phyloP scores from a whole-genome alignment of 768 basidiomycete species.

The Kwoniella pini region DNA sequence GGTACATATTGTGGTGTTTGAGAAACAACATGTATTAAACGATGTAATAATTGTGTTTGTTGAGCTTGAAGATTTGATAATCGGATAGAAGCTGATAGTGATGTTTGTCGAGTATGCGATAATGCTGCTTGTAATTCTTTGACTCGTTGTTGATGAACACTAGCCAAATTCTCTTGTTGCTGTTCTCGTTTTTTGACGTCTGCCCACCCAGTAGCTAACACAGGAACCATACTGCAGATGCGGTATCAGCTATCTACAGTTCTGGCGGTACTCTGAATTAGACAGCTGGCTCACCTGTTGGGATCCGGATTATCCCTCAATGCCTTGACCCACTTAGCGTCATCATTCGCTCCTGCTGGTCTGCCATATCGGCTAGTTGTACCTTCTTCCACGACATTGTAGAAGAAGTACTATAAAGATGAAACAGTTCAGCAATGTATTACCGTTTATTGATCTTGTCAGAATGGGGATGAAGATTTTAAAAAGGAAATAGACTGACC shows the following conservation, averaged over 20 bases:
- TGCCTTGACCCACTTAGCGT: slow-evolving; percentile 50
- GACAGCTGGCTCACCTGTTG: slow-evolving; percentile 33
- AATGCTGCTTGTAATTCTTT: slow-evolving; percentile 32
- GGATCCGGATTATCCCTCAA: slow-evolving; percentile 53
- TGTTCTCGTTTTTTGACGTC: slow-evolving; percentile 52
- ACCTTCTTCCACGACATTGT: slow-evolving; percentile 50
- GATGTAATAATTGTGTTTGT: slow-evolving; percentile 43
- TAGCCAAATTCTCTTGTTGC: slow-evolving; percentile 47
- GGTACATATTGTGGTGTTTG: slow-evolving; percentile 48
- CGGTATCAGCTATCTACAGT: neutral
- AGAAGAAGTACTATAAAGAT: slow-evolving; percentile 48
- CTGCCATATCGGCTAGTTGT: slow-evolving; percentile 47
- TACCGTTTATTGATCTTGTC: too few relatives aligned
- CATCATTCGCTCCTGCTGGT: slow-evolving; percentile 47
- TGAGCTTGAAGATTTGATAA: slow-evolving; percentile 40
- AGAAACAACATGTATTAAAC: slow-evolving; percentile 44
- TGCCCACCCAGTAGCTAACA: slow-evolving; percentile 47
- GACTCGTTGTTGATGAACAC: slow-evolving; percentile 47
- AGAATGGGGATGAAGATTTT: too few relatives aligned
- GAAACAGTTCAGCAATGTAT: neutral
- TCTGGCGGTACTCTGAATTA: too few relatives aligned
- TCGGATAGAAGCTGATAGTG: slow-evolving; percentile 39
- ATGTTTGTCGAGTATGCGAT: slow-evolving; percentile 35
- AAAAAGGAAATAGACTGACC: too few relatives aligned
- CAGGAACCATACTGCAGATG: slow-evolving; percentile 47